Base-by-base conservation (phyloP, 106 monocot genomes). In the Phalaenopsis equestris region DNA sequence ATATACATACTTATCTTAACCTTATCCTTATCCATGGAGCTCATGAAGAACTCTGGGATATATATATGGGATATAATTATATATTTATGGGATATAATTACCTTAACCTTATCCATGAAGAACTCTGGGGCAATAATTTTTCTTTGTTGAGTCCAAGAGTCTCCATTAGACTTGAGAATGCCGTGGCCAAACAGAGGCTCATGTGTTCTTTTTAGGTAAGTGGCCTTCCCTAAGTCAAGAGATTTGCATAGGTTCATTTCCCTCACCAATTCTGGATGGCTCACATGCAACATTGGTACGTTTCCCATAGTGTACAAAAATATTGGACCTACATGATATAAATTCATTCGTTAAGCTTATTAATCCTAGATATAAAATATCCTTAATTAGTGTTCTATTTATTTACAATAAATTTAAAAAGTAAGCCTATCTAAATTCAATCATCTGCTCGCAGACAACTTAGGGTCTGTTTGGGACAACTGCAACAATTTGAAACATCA, bases 111-210 rank as follows among this genome's bases (percentile, higher is more conserved):
- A 56, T 87, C 86, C 84, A 88, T 83, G 81, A 83, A 96, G 57
- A 96, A 91, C 55, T 96, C 93, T 2, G 93, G 93, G 16, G 96
- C 86, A 37, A 96, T 93, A 38, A 86, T 75, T 61, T 91, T 96
- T 56, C 93, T 86, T 70, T 93, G 93, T 37, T 88, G 85, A 52
- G 82, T 85, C 96, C 96, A 96, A 1, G 42, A 21, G 5, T 41
- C 73, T 3, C 91, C 96, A 80, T 91, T 93, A 2, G 96, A 82
- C 16, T 84, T 84, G 37, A 91, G 15, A 23, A 96, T 85, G 16
- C 96, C 90, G 55, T 56, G 45, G 15, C 96, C 96, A 43, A 96
- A 84, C 16, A 96, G 67, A n/a, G 93, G 83, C 43, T 79, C 85
- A 4, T 80, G 88, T 0, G 77, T 84, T 80, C 84, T 90, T 65